Percentiles rank a stretch among this genome's conserved stretches.
These are phyloP conservation scores for Blumeria hordei DNA, from an alignment of 2,329 filamentous ascomycete genomes.

Conservation along the genomic window DNA sequence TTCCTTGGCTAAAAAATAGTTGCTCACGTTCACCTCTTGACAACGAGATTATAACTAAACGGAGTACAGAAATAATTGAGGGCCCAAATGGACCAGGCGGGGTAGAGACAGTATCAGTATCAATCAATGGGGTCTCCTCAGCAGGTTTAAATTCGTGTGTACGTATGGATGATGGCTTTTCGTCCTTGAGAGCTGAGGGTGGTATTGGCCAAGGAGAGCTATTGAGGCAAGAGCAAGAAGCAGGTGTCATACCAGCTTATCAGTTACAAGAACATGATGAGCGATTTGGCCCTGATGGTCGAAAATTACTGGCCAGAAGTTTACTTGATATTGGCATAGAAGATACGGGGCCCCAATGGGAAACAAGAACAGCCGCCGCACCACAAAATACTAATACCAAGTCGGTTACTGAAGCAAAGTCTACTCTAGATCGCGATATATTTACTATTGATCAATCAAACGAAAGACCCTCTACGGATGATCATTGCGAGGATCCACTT, in stretches of 20 bases:
- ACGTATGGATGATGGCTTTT: slow-evolving; percentile 6
- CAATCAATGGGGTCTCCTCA: slow-evolving; percentile 42
- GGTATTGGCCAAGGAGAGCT: slow-evolving; percentile 67
- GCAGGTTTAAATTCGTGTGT: slow-evolving; percentile 13
- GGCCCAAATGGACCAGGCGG: slow-evolving; percentile 57
- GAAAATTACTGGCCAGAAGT: slow-evolving; percentile 59
- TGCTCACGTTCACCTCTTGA: slow-evolving; percentile 21
- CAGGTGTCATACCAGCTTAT: slow-evolving; percentile 48
- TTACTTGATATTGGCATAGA: slow-evolving; percentile 66
- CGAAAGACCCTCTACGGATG: too few relatives aligned
- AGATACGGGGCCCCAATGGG: slow-evolving; percentile 54
- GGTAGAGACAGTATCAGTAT: slow-evolving; percentile 60
- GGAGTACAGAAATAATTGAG: slow-evolving; percentile 52
- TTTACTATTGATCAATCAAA: too few relatives aligned
- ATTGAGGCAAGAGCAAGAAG: slow-evolving; percentile 64
- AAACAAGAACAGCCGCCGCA: slow-evolving; percentile 16
- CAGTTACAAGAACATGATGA: slow-evolving; percentile 21
- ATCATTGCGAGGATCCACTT: too few relatives aligned
- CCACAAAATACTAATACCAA: slow-evolving; percentile 34
- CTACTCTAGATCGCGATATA: slow-evolving; percentile 6
- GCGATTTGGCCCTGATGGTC: slow-evolving; percentile 26
- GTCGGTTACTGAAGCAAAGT: slow-evolving; percentile 32
- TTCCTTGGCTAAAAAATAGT: slow-evolving; percentile 52
- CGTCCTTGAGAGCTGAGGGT: slow-evolving; percentile 14
- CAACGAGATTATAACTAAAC: slow-evolving; percentile 40